phyloP scores from a whole-genome alignment of 176 grass and related monocot genomes.

The Oryza glaberrima region DNA sequence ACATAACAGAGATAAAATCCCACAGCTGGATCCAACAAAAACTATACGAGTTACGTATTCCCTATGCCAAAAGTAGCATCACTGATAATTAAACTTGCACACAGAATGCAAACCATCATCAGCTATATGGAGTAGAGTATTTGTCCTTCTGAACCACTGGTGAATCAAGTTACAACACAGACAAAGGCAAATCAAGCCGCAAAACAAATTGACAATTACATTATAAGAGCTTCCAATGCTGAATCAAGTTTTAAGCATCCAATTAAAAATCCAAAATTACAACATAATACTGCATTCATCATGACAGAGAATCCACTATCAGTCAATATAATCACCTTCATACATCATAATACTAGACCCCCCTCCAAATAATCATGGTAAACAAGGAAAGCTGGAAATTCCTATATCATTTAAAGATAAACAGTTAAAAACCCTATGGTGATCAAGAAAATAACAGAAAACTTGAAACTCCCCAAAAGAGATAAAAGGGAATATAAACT shows the following conservation, averaged over 20 bases:
- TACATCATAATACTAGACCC: too few species aligned
- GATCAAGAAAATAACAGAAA: neutral
- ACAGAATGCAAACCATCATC: constrained; percentile 17
- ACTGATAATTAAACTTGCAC: neutral
- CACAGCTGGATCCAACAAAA: constrained; percentile 19
- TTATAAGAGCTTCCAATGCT: neutral
- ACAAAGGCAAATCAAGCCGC: constrained; percentile 12
- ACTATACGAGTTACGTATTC: neutral
- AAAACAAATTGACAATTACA: constrained; percentile 26
- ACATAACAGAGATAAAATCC: constrained; percentile 24
- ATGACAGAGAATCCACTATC: neutral
- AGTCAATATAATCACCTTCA: too few species aligned
- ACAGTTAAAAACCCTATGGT: neutral
- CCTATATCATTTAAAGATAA: neutral
- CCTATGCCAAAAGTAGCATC: constrained; percentile 14
- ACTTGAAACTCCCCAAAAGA: neutral
- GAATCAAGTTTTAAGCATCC: constrained; percentile 30
- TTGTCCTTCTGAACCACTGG: constrained; percentile 25
- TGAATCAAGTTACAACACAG: neutral
- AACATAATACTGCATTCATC: constrained; percentile 18
- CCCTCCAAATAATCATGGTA: too few species aligned
- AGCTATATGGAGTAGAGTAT: neutral
- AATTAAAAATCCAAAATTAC: neutral
- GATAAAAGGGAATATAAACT: neutral
- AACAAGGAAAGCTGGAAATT: too few species aligned